These are phyloP conservation scores for Haplosporangium sp. DNA, from an alignment of 371 early-diverging fungal genomes.

Conservation along the genomic window DNA sequence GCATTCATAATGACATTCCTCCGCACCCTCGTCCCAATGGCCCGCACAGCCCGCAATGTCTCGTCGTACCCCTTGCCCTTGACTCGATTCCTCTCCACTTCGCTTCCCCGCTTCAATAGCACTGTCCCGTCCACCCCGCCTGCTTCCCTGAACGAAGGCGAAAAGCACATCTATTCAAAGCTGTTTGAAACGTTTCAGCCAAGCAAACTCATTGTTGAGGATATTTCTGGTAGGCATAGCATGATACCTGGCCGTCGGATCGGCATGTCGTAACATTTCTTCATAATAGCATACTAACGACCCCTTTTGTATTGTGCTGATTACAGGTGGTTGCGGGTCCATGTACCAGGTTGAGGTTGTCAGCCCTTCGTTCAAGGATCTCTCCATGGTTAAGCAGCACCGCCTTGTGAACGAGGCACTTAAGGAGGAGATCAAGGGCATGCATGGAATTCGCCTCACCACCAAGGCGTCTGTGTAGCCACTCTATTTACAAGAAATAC, in stretches of 20 bases:
- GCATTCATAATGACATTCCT: constrained; percentile 18
- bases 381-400: constrained; percentile 87
- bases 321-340: constrained; percentile 90
- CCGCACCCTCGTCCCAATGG: constrained; percentile 31
- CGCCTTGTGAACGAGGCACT: constrained; percentile 87
- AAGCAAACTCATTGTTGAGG: constrained; percentile 80
- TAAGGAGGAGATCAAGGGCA: constrained; percentile 89
- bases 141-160: constrained; percentile 67
- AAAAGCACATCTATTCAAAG: constrained; percentile 78
- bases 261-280: not conserved
- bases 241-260: not conserved
- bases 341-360: constrained; percentile 93
- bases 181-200: constrained; percentile 75
- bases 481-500: no score
- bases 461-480: constrained; percentile 42
- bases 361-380: constrained; percentile 78
- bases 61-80: not conserved
- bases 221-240: constrained; percentile 75
- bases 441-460: constrained; percentile 86
- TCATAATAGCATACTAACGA: no score
- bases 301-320: no score
- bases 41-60: constrained; percentile 9
- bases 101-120: constrained; percentile 25
- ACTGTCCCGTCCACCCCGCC: constrained; percentile 44
- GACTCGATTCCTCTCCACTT: constrained; percentile 22